Evolutionary conservation across 1,284 basidiomycete genomes (phyloP).

Genomic region (Veloporphyrellus conicus): DNA sequence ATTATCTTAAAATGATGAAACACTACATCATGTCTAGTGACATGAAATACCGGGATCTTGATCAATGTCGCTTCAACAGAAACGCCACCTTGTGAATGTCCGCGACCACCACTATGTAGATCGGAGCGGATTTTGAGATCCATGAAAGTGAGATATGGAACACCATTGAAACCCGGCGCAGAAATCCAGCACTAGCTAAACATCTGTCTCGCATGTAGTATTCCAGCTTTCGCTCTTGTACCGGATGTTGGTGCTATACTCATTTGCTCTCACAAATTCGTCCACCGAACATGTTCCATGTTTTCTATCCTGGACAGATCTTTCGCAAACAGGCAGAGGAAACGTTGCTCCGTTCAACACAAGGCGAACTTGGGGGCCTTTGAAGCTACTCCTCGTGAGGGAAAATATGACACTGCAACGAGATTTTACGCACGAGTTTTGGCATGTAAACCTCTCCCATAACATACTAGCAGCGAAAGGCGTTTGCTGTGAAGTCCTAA

Average conservation of each 20-base stretch:
- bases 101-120: no score
- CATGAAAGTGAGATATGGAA: no score
- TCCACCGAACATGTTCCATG: constrained; percentile 41
- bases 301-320: constrained; percentile 26
- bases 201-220: constrained; percentile 33
- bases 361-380: constrained; percentile 41
- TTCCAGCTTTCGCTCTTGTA: constrained; percentile 40
- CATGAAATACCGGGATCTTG: neutral
- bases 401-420: neutral
- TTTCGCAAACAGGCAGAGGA: constrained; percentile 35
- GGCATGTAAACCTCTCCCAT: constrained; percentile 44
- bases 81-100: no score
- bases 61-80: neutral
- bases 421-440: constrained; percentile 26
- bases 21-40: neutral
- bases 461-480: constrained; percentile 46
- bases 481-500: constrained; percentile 41
- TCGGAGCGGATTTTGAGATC: no score
- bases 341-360: constrained; percentile 43
- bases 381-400: constrained; percentile 23
- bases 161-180: neutral
- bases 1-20: constrained; percentile 22
- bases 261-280: constrained; percentile 36
- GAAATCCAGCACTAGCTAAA: neutral
- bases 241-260: constrained; percentile 25